Evolutionary conservation across 2,329 filamentous ascomycete genomes (phyloP), one percentile per base, ranked within the genome.

Genomic region (Zymoseptoria tritici): DNA sequence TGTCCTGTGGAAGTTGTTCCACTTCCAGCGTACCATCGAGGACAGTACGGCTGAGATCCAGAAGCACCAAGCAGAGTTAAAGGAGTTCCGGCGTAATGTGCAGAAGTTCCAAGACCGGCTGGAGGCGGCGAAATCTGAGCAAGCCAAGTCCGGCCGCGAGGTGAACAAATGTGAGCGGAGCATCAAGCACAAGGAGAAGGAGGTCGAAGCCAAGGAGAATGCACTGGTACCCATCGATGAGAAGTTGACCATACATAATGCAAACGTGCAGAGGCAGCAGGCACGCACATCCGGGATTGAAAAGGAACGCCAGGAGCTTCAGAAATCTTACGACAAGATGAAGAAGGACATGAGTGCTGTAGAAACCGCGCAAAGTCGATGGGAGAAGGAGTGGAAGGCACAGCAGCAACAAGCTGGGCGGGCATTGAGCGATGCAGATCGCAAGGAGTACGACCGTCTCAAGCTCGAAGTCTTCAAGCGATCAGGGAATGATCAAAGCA

Each of bases 1-100:
- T 66, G 92, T 95, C 36, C 79, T 99, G 13, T 99, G 93, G 93
- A 97, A 97, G 76, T 81, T 99, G 1, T 97, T 91, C 73, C 91
- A 96, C 71, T 95, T 96, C 73, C 93, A 99, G 74, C 88, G 87
- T 60, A 84, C 91, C 29, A 97, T 99, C 79, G 90, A 97, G 67
- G 89, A 93, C 67, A 96, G 94, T 22, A 92, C 88, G 66, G 86
- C 85, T 52, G 87, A 94, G 69, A 99, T 99, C 60, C 88, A 93
- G 69, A 91, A 90, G 67, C 91, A 97, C 68, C 92, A 97, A 70
- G 91, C 96, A 71, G 92, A 97, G 67, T 80, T 99, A 20, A 96
- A 96, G 73, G 93, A 97, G 74, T 89, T 91, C 72, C 87, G 89
- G 56, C 89, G 94, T 54, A 91, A 90, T 42, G 87, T 97, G 20